phyloP scores from a whole-genome alignment of 345 rosid species.

The Corymbia maculata region DNA sequence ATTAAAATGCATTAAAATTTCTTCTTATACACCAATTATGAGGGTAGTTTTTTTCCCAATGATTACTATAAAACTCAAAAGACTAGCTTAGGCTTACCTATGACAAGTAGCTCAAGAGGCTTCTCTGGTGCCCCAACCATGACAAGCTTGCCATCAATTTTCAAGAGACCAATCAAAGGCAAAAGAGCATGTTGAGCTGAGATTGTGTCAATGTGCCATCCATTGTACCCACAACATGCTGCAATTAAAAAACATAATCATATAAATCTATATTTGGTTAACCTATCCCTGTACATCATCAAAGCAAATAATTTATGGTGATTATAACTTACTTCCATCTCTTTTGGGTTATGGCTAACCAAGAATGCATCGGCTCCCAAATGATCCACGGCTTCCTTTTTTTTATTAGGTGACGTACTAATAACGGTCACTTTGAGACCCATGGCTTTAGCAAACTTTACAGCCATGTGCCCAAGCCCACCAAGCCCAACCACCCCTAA shows the following conservation, averaged over 20 bases:
- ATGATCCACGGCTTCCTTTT: conserved; percentile 22
- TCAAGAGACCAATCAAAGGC: conserved; percentile 37
- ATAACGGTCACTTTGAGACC: conserved; percentile 34
- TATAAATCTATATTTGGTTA: neutral
- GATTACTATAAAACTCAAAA: neutral
- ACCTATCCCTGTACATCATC: neutral
- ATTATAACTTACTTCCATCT: conserved; percentile 17
- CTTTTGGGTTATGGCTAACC: conserved; percentile 19
- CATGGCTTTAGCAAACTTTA: conserved; percentile 43
- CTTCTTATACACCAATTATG: neutral
- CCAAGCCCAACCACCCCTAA: conserved; percentile 42
- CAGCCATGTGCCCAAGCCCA: conserved; percentile 44
- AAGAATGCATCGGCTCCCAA: conserved; percentile 37
- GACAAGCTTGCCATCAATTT: conserved; percentile 35
- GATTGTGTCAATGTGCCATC: conserved; percentile 55
- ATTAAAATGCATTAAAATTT: neutral
- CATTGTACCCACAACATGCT: conserved; percentile 11
- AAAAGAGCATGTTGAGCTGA: conserved; percentile 30
- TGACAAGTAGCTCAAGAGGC: conserved; percentile 30
- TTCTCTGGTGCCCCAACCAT: conserved; percentile 37
- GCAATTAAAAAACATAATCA: neutral
- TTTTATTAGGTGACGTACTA: conserved; percentile 37
- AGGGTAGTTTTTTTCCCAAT: neutral
- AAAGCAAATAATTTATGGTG: neutral
- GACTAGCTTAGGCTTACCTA: conserved; percentile 11